phyloP scores from a whole-genome alignment of 1,284 basidiomycete species.

The Sanguinoderma infundibulare region DNA sequence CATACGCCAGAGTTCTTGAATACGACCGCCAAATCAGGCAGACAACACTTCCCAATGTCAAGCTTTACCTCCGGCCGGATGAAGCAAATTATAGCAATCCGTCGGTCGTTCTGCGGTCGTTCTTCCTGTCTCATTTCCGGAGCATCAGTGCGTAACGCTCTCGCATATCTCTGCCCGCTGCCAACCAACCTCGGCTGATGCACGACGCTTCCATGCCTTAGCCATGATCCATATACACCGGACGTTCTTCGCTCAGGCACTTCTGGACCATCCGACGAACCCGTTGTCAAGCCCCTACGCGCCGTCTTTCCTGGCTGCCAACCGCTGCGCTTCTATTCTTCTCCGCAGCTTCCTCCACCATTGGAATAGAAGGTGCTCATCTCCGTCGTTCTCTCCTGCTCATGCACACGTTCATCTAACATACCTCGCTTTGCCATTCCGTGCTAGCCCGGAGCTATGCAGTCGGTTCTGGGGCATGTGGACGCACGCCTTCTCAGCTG shows the following conservation, averaged over 20 bases:
- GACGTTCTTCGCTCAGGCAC: slow-evolving; percentile 44
- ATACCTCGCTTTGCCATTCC: slow-evolving; percentile 17
- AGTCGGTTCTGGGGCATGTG: slow-evolving; percentile 44
- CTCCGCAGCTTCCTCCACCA: slow-evolving; percentile 41
- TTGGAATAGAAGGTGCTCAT: slow-evolving; percentile 24
- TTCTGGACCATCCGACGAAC: slow-evolving; percentile 43
- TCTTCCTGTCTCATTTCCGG: slow-evolving; percentile 37
- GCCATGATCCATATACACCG: slow-evolving; percentile 43
- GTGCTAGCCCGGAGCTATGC: slow-evolving; percentile 31
- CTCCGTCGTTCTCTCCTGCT: neutral
- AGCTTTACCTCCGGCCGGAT: slow-evolving; percentile 33
- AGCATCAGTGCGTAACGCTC: slow-evolving; percentile 31
- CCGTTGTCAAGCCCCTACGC: slow-evolving; percentile 44
- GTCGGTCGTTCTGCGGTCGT: slow-evolving; percentile 34
- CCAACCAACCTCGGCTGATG: slow-evolving; percentile 3
- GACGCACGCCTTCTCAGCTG: slow-evolving; percentile 44
- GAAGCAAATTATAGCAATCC: slow-evolving; percentile 37
- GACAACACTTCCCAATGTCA: slow-evolving; percentile 32
- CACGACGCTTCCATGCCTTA: slow-evolving; percentile 12
- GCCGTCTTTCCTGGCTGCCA: slow-evolving; percentile 45
- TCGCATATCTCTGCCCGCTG: neutral
- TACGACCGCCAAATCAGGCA: slow-evolving; percentile 37
- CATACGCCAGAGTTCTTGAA: slow-evolving; percentile 35
- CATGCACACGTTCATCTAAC: slow-evolving; percentile 5
- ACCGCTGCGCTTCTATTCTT: slow-evolving; percentile 41